phyloP scores from a whole-genome alignment of 345 rosid genomes.

The Reutealis trisperma region DNA sequence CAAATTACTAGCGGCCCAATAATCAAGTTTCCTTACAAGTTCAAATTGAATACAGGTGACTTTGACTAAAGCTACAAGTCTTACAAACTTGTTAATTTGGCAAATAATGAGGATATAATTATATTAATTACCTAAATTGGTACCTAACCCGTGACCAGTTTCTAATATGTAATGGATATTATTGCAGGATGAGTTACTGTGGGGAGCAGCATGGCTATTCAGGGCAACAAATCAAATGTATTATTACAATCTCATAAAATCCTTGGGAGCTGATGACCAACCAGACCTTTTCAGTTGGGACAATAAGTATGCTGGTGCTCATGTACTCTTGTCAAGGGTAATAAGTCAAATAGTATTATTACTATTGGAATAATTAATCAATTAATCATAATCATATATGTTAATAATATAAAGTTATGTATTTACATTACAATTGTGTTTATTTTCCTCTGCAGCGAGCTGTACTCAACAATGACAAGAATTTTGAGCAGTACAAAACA shows the following conservation, averaged over 20 bases:
- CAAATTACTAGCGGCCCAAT: no score
- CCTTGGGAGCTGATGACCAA: constrained; percentile 71
- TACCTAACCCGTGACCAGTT: background rate
- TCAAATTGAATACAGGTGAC: no score
- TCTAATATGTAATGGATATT: background rate
- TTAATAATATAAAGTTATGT: no score
- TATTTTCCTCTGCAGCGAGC: constrained; percentile 46
- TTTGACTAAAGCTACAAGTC: no score
- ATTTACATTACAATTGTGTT: no score
- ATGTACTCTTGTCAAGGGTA: constrained; percentile 78
- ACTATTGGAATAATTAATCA: background rate
- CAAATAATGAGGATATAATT: no score
- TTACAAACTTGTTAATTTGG: background rate
- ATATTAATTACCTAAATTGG: background rate
- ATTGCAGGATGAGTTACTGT: constrained; percentile 77
- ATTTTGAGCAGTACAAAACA: constrained; percentile 58
- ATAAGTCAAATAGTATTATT: no score
- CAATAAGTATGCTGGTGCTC: constrained; percentile 86
- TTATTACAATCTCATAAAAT: constrained; percentile 61
- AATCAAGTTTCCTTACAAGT: no score
- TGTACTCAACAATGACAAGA: constrained; percentile 55
- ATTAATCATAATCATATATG: no score
- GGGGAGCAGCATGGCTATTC: constrained; percentile 89
- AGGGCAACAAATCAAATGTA: constrained; percentile 67
- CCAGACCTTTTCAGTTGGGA: constrained; percentile 95